Base-by-base conservation (phyloP, 2,329 filamentous ascomycete genomes). In the Aureobasidium sp. region DNA sequence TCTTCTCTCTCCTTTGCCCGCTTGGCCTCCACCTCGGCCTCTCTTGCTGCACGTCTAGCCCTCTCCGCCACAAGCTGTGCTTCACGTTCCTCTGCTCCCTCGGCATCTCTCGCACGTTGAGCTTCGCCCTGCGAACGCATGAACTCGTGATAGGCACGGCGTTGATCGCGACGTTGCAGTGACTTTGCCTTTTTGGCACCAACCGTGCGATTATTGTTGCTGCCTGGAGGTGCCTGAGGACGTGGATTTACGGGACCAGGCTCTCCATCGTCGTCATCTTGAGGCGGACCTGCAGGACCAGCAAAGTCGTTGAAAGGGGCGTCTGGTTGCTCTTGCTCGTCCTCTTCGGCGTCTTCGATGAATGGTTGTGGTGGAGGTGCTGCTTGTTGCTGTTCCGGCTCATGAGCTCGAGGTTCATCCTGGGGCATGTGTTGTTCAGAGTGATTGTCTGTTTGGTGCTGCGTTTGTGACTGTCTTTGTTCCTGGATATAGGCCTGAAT, bases 151-250 rank as follows among this genome's bases (percentile, higher is more conserved):
- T 81, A 81, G 5, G 75, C 75, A 25, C 75, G 66, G 11, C 72
- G 68, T 57, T 75, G 73, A 63, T 81, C 77, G 61, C 72, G 72
- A 20, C 77, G 74, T 0, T 77, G 77, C 8, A 81, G 71, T 2
- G 76, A 77, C 60, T 78, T 79, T 1, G 78, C 78, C 66, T 81
- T 80, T 65, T 81, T 81, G 12, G 78, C 75, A 60, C 79, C 79
- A 25, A 81, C 72, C 49, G 69, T 68, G 52, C 68, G 66, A 65
- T 11, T 62, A 31, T 34, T 65, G 59, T 37, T 41, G 11, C 55
- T 48, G 20, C 42, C 55, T 61, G 58, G 34, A 9, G 61, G 63
- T 36, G 41, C 58, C 61, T 59, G 55, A 42, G 47, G 63, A n/a
- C 51, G 37, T 41, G 48, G 49, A 52, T 74, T 66, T 6, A 74